phyloP scores from a whole-genome alignment of 2,329 filamentous ascomycete species.

The Arthroderma sp. region DNA sequence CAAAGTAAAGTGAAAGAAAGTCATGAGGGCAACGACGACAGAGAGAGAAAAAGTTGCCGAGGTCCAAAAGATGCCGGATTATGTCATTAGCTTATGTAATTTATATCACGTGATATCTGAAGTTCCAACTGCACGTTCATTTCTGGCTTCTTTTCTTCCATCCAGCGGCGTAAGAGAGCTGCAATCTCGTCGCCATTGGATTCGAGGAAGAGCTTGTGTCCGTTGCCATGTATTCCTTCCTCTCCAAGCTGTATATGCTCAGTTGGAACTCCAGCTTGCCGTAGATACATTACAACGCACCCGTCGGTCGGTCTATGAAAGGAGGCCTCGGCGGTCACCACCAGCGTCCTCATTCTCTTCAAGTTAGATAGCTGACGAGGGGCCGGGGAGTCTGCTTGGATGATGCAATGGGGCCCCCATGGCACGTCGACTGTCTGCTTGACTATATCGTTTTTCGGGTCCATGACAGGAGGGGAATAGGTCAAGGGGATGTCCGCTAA shows the following conservation, averaged over 20 bases:
- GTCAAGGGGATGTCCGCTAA: conserved; percentile 38
- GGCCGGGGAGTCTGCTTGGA: conserved; percentile 26
- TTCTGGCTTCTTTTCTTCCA: conserved; percentile 2
- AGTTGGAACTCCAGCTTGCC: conserved; percentile 40
- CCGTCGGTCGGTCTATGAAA: conserved; percentile 46
- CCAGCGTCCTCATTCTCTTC: conserved; percentile 34
- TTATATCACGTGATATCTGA: conserved; percentile 3
- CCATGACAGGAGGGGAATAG: conserved; percentile 35
- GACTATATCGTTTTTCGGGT: conserved; percentile 27
- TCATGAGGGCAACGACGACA: neutral
- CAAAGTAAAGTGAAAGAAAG: neutral
- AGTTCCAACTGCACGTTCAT: neutral
- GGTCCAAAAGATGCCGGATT: neutral
- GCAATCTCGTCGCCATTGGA: conserved; percentile 17
- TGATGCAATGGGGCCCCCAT: conserved; percentile 21
- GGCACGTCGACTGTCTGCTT: conserved; percentile 15
- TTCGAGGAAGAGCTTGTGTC: conserved; percentile 36
- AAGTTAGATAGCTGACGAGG: conserved; percentile 40
- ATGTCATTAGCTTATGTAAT: conserved; percentile 2
- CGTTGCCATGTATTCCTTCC: conserved; percentile 41
- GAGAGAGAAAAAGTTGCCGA: neutral
- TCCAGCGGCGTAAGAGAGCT: conserved; percentile 10
- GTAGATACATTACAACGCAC: conserved; percentile 42
- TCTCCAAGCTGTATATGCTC: conserved; percentile 37
- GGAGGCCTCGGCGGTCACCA: conserved; percentile 44